A percentile compares a stretch with the other conserved stretches of the same genome.
Evolutionary conservation across 2,329 filamentous ascomycete genomes (phyloP).

Genomic region (Fusarium tanahbumbuense): DNA sequence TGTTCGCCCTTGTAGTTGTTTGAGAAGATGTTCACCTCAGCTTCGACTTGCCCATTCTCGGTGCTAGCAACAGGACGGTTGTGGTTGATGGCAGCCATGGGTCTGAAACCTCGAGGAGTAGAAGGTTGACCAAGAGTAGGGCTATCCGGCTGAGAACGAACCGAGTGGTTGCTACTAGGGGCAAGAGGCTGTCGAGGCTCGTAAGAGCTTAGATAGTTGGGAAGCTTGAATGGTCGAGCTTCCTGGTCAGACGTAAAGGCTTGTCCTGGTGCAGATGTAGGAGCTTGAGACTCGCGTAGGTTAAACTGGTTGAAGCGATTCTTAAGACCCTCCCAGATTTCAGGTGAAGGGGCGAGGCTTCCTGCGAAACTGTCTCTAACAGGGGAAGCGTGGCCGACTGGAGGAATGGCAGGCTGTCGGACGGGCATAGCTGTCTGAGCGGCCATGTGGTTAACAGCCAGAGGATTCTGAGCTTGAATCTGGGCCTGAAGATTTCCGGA

Average conservation of each 20-base stretch:
- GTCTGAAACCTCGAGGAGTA: constrained; percentile 35
- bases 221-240: constrained; percentile 2
- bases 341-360: constrained; percentile 15
- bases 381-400: constrained; percentile 1
- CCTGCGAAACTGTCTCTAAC: constrained; percentile 5
- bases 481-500: neutral
- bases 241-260: neutral
- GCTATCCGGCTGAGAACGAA: neutral
- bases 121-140: neutral
- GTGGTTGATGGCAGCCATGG: constrained; percentile 39
- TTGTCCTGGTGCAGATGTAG: neutral
- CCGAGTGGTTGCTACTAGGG: neutral
- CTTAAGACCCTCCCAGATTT: constrained; percentile 27
- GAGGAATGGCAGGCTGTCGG: constrained; percentile 16
- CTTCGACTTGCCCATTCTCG: neutral
- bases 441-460: neutral
- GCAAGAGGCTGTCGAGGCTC: neutral
- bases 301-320: constrained; percentile 14
- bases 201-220: constrained; percentile 6
- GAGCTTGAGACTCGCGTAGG: neutral
- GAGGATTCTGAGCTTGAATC: neutral
- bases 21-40: constrained; percentile 43
- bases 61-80: neutral
- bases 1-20: constrained; percentile 54
- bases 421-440: neutral